Percentiles rank a stretch among this genome's conserved stretches.
phyloP scores from a whole-genome alignment of 441 rosid species.

The Eruca vesicaria region DNA sequence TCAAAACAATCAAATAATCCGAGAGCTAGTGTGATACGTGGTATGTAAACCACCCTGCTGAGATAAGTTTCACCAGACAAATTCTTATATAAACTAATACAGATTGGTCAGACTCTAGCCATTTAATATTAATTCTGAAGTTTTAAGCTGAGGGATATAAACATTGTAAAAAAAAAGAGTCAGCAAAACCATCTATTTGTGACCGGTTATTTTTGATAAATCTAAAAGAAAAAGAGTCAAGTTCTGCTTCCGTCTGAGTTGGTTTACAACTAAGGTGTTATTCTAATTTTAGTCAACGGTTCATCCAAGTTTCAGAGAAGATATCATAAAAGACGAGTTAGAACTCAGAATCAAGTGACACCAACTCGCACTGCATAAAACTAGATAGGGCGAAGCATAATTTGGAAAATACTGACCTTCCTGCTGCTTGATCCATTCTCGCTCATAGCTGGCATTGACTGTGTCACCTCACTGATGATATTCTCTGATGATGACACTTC shows the following conservation, averaged over 20 bases:
- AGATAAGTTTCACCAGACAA: background rate
- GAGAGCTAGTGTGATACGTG: background rate
- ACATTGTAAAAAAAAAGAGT: background rate
- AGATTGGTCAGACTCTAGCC: background rate
- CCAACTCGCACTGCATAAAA: background rate
- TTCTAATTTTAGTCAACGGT: background rate
- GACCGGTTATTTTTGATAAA: background rate
- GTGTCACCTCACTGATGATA: constrained; percentile 61
- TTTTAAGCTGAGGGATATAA: background rate
- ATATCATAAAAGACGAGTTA: background rate
- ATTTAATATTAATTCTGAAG: background rate
- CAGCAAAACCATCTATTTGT: background rate
- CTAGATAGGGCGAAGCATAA: background rate
- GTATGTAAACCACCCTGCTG: background rate
- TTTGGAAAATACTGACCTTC: constrained; percentile 56
- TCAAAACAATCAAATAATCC: background rate
- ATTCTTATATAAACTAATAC: background rate
- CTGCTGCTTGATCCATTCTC: constrained; percentile 64
- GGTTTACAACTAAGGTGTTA: background rate
- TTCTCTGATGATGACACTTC: constrained; percentile 74
- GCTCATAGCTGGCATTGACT: constrained; percentile 58
- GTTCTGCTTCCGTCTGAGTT: background rate
- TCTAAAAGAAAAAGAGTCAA: no score
- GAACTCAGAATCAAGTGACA: constrained; percentile 7
- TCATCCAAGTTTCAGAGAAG: constrained; percentile 2